Evolutionary conservation across 2,329 filamentous ascomycete genomes (phyloP), one percentile per base, ranked within the genome.

Genomic region (Colletotrichum sp.): DNA sequence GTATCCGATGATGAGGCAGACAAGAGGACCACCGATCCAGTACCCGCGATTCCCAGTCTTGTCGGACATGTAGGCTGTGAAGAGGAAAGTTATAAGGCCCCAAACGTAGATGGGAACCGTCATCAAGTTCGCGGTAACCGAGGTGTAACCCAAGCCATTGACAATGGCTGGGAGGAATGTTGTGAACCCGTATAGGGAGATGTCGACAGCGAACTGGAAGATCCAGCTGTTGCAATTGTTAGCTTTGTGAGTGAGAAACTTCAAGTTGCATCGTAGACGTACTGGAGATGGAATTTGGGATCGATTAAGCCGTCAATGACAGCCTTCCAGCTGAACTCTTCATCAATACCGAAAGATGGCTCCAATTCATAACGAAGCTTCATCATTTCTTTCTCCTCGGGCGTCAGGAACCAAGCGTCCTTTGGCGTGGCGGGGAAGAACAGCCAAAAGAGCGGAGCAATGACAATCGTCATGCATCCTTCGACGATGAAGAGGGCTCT

Each of bases 401-500:
- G 68, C 4, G 79, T 81, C 29, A 81, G 71, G 64, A 82, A 82
- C 80, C 82, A 83, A 2, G 83, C 83, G 2, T 79, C 80, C 4
- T 72, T 78, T 9, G 82, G 80, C 4, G 78, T 76, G 30, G 79
- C 74, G 22, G 82, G 82, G 64, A 83, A 83, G 25, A 81, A 57
- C 19, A 79, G 74, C 62, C 67, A 81, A 74, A 83, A 81, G 6
- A 81, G 27, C 6, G 81, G 82, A n/a, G 78, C 84, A 57, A 87
- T 78, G 27, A 82, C 67, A 29, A 87, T 80, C 3, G 86, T 87
- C 12, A 86, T 81, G 52, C 80, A 79, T 6, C 85, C 86, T 75
- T 88, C 85, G 25, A 87, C 81, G 55, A 84, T 82, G 75, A 86
- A 87, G 5, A 87, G 80, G 62, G 62, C 62, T 34, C 62, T 44